These are phyloP conservation scores for Sphagnum contortum DNA, from an alignment of 225 moss, liverwort and hornwort species.

Conservation along the genomic window DNA sequence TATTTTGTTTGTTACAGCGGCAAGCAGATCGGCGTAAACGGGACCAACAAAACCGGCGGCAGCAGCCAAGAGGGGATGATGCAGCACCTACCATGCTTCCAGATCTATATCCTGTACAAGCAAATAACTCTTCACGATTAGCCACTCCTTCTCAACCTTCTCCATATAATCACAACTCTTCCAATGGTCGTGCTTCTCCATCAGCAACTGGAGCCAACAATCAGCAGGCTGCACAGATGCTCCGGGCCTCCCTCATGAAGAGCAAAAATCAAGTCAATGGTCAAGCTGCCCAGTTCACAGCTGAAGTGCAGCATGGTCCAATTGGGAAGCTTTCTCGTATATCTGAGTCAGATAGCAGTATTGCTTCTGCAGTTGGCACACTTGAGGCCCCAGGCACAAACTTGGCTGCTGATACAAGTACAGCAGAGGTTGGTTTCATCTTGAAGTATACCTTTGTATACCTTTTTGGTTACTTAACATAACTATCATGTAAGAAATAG, in stretches of 20 bases:
- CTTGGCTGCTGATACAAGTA: conserved; percentile 31
- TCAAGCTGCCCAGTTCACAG: conserved; percentile 22
- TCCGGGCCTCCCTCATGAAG: conserved; percentile 76
- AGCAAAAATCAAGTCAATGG: conserved; percentile 47
- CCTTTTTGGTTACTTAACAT: too few species aligned
- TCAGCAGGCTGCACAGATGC: conserved; percentile 77
- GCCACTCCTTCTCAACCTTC: conserved; percentile 54
- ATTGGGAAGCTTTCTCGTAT: conserved; percentile 65
- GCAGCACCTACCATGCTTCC: conserved; percentile 76
- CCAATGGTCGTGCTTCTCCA: conserved; percentile 37
- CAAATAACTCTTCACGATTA: conserved; percentile 47
- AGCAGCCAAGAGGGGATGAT: conserved; percentile 89
- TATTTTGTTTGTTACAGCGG: conserved; percentile 47
- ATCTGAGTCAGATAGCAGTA: conserved; percentile 51
- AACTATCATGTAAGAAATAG: too few species aligned
- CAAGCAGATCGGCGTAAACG: conserved; percentile 94
- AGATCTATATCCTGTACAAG: conserved; percentile 64
- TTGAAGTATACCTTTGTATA: background rate
- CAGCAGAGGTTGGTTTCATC: conserved; percentile 59
- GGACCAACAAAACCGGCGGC: conserved; percentile 54
- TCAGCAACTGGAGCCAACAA: conserved; percentile 58
- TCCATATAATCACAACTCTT: conserved; percentile 45
- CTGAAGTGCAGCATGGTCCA: conserved; percentile 52
- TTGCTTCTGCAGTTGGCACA: conserved; percentile 45
- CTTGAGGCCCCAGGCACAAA: conserved; percentile 24